Base-by-base conservation (phyloP, 345 rosid species). In the Pugionium cornutum region DNA sequence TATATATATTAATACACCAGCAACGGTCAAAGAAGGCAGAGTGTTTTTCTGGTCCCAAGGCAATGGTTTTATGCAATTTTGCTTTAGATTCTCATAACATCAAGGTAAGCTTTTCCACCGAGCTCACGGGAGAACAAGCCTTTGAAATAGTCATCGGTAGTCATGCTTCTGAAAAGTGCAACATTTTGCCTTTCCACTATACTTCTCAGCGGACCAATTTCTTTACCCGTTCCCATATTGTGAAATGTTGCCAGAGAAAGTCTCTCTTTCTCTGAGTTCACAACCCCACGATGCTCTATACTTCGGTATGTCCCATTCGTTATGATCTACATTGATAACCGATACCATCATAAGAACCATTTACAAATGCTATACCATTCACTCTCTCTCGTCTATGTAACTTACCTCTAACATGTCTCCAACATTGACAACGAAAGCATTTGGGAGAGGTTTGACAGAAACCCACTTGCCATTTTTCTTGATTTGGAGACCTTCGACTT, bases 401-500 rank as follows among this genome's bases (percentile, higher is more conserved):
- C 25, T 6, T 46, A 67, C 72, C 65, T 68, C 66, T 40, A 68
- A 6, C 9, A 68, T 10, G 49, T 68, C 65, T 48, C 58, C 72
- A n/a, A 68, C 6, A n/a, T 58, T 68, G 29, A 68, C 72, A 7
- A 68, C 6, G 0, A 58, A 67, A 18, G 72, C 72, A 48, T 58
- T 58, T 49, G 51, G 66, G 58, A 67, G 64, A 29, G 71, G 64
- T 10, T 67, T 67, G 31, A 67, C 49, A 8, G 71, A 2, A 30
- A 79, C 28, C 85, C 87, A 86, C 0, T 46, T 40, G 6, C 51
- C 79, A 18, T 80, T 67, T 54, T 69, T 78, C 48, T 73, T 81
- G 18, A 86, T 82, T 49, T 84, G 87, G 6, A 86, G 89, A 8
- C 87, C 89, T 3, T 79, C 59, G 3, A 78, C 75, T 2, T 79